A percentile compares a stretch with the other conserved stretches of the same genome.
phyloP scores from a whole-genome alignment of 352 stramenopile species.

The Pythium scleroteichum region DNA sequence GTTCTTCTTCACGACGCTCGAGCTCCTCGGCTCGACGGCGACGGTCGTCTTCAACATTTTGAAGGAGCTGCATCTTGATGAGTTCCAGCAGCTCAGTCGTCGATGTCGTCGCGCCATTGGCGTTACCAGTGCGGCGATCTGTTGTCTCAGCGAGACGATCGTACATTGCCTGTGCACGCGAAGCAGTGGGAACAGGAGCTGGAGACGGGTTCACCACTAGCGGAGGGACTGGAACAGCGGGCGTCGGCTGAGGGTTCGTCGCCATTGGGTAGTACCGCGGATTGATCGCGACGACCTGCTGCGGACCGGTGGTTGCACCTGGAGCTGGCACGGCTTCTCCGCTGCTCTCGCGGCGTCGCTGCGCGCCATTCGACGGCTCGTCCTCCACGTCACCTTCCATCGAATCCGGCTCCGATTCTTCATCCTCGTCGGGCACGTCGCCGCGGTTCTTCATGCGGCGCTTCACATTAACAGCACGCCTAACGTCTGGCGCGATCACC shows the following conservation, averaged over 20 bases:
- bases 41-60: constrained; percentile 25
- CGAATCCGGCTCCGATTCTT: constrained; percentile 15
- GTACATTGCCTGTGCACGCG: constrained; percentile 7
- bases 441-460: constrained; percentile 25
- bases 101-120: not conserved
- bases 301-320: not conserved
- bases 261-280: not conserved
- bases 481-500: constrained; percentile 8
- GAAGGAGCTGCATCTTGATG: constrained; percentile 28
- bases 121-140: not conserved
- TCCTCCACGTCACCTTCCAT: constrained; percentile 15
- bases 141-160: not conserved
- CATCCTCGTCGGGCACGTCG: constrained; percentile 24
- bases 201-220: not conserved
- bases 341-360: not conserved
- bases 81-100: constrained; percentile 19
- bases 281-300: not conserved
- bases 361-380: not conserved
- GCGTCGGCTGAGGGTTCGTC: not conserved
- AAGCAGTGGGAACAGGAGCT: not conserved
- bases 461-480: constrained; percentile 10
- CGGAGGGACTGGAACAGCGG: not conserved
- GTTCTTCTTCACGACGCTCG: constrained; percentile 21
- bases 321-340: not conserved
- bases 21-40: constrained; percentile 13